These are phyloP conservation scores for Aureobasidium vineae DNA, from an alignment of 2,329 filamentous ascomycete genomes.

Conservation along the genomic window DNA sequence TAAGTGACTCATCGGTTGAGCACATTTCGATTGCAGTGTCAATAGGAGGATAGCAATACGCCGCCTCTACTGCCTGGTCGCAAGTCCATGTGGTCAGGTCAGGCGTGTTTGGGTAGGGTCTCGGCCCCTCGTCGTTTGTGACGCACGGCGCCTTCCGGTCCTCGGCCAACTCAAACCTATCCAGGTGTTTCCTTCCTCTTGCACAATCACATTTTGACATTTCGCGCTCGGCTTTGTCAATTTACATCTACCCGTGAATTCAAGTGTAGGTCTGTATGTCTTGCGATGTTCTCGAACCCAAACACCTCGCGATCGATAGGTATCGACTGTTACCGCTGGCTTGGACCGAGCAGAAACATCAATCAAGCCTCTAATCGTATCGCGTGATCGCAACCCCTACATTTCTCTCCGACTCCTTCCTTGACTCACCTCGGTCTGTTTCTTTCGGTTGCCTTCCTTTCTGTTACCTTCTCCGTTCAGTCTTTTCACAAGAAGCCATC, in stretches of 20 bases:
- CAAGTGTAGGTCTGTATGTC: not conserved
- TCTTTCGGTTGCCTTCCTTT: slow-evolving; percentile 7
- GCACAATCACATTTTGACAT: not conserved
- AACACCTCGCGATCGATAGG: not conserved
- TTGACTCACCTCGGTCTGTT: slow-evolving; percentile 15
- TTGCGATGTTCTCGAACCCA: not conserved
- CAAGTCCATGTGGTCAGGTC: not conserved
- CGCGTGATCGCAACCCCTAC: slow-evolving; percentile 14
- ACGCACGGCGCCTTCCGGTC: slow-evolving; percentile 13
- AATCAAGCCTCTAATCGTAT: not conserved
- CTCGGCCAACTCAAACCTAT: not conserved
- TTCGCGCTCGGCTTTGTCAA: not conserved
- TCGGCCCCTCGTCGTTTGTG: slow-evolving; percentile 1
- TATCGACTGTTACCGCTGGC: not conserved
- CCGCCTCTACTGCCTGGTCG: slow-evolving; percentile 15
- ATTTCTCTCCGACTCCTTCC: slow-evolving; percentile 11
- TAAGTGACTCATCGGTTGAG: not conserved
- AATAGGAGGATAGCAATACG: slow-evolving; percentile 17
- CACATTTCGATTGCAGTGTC: slow-evolving; percentile 1
- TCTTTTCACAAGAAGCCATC: not conserved
- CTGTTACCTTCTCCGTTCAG: not conserved
- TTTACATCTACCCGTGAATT: not conserved
- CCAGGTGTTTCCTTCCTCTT: not conserved
- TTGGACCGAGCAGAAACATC: slow-evolving; percentile 2
- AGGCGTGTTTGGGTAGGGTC: not conserved